Evolutionary conservation across 768 basidiomycete genomes (phyloP).

Genomic region (Albatrellus ellisii): DNA sequence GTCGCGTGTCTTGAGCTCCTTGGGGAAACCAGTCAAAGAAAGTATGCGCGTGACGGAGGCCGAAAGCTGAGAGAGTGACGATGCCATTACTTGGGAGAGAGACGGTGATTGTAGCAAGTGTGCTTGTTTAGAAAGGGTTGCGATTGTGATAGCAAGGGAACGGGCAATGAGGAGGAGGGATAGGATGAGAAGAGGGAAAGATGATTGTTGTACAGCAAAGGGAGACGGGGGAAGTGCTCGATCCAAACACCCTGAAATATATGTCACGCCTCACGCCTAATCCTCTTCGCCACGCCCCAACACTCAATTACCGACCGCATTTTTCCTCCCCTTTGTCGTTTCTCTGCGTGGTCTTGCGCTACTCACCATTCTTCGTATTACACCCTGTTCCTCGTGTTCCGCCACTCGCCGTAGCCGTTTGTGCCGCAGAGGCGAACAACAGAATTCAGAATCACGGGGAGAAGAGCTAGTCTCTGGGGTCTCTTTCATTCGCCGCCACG

Average conservation of each 20-base stretch:
- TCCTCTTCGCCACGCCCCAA: not conserved
- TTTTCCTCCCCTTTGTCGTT: not conserved
- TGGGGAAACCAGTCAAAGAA: conserved; percentile 81
- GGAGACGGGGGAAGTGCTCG: conserved; percentile 6
- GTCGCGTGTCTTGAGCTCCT: conserved; percentile 96
- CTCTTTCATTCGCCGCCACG: not conserved
- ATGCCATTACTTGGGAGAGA: conserved; percentile 33
- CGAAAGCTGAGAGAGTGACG: conserved; percentile 70
- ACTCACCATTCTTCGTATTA: not conserved
- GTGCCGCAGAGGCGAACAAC: not conserved
- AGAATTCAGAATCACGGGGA: not conserved
- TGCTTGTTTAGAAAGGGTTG: not conserved
- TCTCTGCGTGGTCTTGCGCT: not conserved
- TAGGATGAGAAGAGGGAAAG: conserved; percentile 14
- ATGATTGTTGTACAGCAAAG: conserved; percentile 15
- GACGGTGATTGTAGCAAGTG: conserved; percentile 1
- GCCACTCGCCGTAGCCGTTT: too few relatives aligned
- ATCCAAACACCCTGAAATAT: not conserved
- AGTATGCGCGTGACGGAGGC: conserved; percentile 96
- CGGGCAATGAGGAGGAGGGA: not conserved
- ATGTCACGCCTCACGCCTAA: conserved; percentile 1
- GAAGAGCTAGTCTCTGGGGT: not conserved
- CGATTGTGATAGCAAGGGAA: not conserved
- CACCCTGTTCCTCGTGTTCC: conserved; percentile 38
- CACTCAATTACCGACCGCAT: too few relatives aligned